phyloP scores from a whole-genome alignment of 768 basidiomycete species.

The Tulasnella sp. region DNA sequence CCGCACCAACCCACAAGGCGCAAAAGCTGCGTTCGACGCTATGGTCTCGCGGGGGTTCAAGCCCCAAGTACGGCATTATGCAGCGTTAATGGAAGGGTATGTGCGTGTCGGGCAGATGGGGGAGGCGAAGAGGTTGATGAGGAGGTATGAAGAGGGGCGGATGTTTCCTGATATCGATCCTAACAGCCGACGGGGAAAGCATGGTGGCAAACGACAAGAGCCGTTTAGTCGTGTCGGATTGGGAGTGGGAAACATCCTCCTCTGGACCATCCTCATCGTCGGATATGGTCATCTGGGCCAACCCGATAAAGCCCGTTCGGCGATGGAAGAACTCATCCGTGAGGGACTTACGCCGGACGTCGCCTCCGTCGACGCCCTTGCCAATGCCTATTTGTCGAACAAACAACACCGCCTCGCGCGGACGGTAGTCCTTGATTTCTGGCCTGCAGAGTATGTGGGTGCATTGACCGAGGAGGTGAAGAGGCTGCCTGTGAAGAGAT shows the following conservation, averaged over 20 bases:
- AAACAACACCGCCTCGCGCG: slow-evolving; percentile 42
- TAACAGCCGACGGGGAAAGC: background rate
- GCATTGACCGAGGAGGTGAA: slow-evolving; percentile 45
- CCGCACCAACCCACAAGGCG: slow-evolving; percentile 38
- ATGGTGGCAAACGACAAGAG: background rate
- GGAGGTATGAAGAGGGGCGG: slow-evolving; percentile 32
- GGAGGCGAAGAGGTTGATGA: slow-evolving; percentile 44
- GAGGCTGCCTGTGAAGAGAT: slow-evolving; percentile 33
- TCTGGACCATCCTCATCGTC: slow-evolving; percentile 67
- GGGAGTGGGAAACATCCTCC: slow-evolving; percentile 24
- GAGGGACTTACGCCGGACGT: slow-evolving; percentile 56
- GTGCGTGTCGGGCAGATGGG: slow-evolving; percentile 44
- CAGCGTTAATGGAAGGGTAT: slow-evolving; percentile 67
- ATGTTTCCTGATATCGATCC: slow-evolving; percentile 29
- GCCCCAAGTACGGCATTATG: slow-evolving; percentile 60
- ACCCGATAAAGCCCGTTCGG: slow-evolving; percentile 38
- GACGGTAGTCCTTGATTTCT: slow-evolving; percentile 44
- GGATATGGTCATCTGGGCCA: slow-evolving; percentile 53
- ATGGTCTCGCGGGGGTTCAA: slow-evolving; percentile 58
- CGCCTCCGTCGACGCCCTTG: slow-evolving; percentile 55
- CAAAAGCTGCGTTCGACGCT: slow-evolving; percentile 41
- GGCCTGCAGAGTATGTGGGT: slow-evolving; percentile 40
- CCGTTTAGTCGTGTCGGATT: background rate
- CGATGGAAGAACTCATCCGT: slow-evolving; percentile 52
- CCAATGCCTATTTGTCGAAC: slow-evolving; percentile 49